Evolutionary conservation across 129 eudicot species (phyloP), one percentile per base, ranked within the genome.

Genomic region (Ambrosia trifida): DNA sequence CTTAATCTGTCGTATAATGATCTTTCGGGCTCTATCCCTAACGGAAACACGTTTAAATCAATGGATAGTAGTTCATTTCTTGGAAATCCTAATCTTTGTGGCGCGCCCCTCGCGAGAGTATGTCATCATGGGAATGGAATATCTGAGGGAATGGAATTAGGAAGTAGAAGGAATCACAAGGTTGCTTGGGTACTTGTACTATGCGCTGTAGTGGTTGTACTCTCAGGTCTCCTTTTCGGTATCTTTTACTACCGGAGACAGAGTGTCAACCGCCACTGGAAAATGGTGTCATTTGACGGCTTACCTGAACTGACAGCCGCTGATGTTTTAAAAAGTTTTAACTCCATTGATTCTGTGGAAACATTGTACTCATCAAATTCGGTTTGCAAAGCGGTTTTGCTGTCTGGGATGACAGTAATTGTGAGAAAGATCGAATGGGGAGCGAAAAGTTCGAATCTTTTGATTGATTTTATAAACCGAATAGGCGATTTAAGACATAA

Each of bases 11-110:
- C 98, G 3, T 84, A 78, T 68, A 94, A 94, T 66, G 94, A 89
- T 73, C 76, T 94, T 33, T 87, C 91, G 30, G 99, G 99, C 58
- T 51, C 72, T 30, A 85, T 94, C 67, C 99, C 99, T 53, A 61
- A 64, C 6, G 82, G 79, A 35, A 78, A 78, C 70, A 49, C 24
- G 19, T 84, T 90, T 4, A 74, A 66, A 63, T 40, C 74, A 56
- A 89, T 94, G 97, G 93, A 78, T 45, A 60, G 78, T 60, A 85
- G 88, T 81, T 86, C 97, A 6, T 94, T 94, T 75, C 14, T 68
- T 17, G 99, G 97, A 40, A 94, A 94, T 72, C 91, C 96, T 5
- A 85, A 79, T 38, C 84, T 94, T 36, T 94, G 99, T 83, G 99
- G 99, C 18, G 69, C 78, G 24, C 99, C 96, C 30, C 74, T 89